phyloP scores from a whole-genome alignment of 305 asterid genomes.

The Fraxinus greggii region DNA sequence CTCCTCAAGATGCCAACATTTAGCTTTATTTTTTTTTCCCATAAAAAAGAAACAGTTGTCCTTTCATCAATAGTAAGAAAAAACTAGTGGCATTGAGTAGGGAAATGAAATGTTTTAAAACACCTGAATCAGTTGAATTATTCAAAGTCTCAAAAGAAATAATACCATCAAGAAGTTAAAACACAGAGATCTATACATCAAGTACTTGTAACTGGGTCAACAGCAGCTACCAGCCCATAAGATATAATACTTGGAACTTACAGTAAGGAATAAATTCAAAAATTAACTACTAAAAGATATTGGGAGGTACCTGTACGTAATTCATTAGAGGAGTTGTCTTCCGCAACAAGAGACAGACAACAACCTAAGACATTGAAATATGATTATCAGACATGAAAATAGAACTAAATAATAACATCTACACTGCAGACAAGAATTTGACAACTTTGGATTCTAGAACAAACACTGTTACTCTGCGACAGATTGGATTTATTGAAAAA shows the following conservation, averaged over 20 bases:
- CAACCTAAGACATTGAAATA: conserved; percentile 61
- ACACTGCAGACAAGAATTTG: background rate
- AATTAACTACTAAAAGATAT: conserved; percentile 20
- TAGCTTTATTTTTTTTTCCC: background rate
- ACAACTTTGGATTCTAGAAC: conserved; percentile 3
- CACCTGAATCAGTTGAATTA: conserved; percentile 1
- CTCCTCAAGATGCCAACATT: background rate
- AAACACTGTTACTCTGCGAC: conserved; percentile 15
- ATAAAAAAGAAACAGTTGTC: background rate
- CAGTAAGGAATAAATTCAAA: conserved; percentile 10
- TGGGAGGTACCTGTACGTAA: conserved; percentile 65
- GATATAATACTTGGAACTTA: conserved; percentile 8
- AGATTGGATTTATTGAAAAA: conserved; percentile 4
- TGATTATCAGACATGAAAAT: conserved; percentile 34
- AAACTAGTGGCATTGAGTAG: background rate
- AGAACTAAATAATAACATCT: conserved; percentile 13
- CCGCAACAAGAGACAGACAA: conserved; percentile 84
- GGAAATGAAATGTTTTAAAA: background rate
- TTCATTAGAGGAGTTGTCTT: conserved; percentile 83
- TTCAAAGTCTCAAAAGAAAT: conserved; percentile 3
- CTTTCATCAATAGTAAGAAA: conserved; percentile 13
- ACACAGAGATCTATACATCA: conserved; percentile 16
- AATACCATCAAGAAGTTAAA: background rate
- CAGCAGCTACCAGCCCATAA: background rate
- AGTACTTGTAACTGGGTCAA: conserved; percentile 7